Evolutionary conservation across 768 basidiomycete species (phyloP), one percentile per base, ranked within the genome.

Genomic region (Vararia minispora): DNA sequence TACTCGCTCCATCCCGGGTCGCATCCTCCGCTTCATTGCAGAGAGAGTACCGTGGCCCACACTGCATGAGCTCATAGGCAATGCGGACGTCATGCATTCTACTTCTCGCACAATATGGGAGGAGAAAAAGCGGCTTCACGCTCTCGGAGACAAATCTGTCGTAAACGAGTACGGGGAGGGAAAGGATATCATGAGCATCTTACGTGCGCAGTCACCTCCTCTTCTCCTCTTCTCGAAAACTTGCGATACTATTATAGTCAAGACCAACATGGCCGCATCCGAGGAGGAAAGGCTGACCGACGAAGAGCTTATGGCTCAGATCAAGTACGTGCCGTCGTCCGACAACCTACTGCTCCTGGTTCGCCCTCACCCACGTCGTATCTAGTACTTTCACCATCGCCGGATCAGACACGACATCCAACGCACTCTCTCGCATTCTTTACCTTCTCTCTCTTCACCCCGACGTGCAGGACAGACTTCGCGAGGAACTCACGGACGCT

Each of bases 81-180:
- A 67, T 13, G 41, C 60, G 0, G 62, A 63, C 33, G 46, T 55
- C 0, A 55, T 72, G 45, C 45, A 64, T 17, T 34, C 48, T 1
- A 57, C 56, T 2, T 59, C 68, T 3, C 37, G 48, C 5, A 49
- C 55, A 5, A 61, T 72, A 4, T 62, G 59, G 30, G 45, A 58
- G 11, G 46, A 51, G 5, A 70, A 69, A 49, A 60, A 59, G 40
- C 45, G 41, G 20, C 58, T 64, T 1, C 20, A 68, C 6, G 40
- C 34, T 13, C 45, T 47, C 16, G 61, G 59, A 6, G 62, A 64
- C 22, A 53, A 57, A 26, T 54, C 45, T 2, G 47, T 50, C 5
- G 32, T 44, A 18, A 20, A 48, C 16, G 43, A 49, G 25, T 27
- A 53, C 13, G 50, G 49, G 11, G 51, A 53, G 40, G 55, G 56